Evolutionary conservation across 495 filamentous ascomycete genomes (phyloP), one percentile per base, ranked within the genome.

Genomic region (Pyrenopolyporus hunteri): DNA sequence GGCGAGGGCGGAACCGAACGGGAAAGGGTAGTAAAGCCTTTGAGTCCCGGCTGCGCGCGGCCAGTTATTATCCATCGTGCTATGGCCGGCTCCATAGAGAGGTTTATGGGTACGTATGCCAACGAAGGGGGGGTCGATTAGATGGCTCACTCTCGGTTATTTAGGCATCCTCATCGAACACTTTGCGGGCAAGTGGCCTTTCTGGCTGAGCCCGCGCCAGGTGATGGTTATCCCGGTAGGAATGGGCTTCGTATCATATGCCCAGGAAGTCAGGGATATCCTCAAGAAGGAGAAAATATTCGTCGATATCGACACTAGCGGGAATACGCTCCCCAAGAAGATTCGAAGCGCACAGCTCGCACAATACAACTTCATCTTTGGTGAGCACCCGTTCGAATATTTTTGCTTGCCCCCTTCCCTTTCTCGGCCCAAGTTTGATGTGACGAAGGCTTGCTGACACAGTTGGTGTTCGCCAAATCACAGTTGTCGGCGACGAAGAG

Each of bases 11-110:
- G 42, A 25, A 53, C 69, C 17, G 68, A 73, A 36, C 68, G 69
- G 55, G 74, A 73, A 23, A 58, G 70, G 33, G 46, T 71, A 33
- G 73, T 78, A 58, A 86, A 85, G 53, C 76, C 80, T 11, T 74
- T 84, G 10, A 78, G 81, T 0, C 74, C 85, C 35, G 91, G 92
- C 46, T 94, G 87, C 71, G 92, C 92, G 40, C 87, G 94, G 8
- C 94, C 94, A 2, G 94, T 98, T 64, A 95, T 98, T 82, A 94
- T 98, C 58, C 94, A 98, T 75, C 90, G 94, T 57, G 94, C 94
- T 42, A 94, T 98, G 71, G 87, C 91, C 46, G 94, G 94, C 49
- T 90, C 86, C 62, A 90, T 97, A 66, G 94, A 98, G 78, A 89
- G 94, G 37, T 97, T 98, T 78, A 88, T 95, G 56, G 94, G 88